Base-by-base conservation (phyloP, 257 asterid species). In the Solanum bulbocastanum region DNA sequence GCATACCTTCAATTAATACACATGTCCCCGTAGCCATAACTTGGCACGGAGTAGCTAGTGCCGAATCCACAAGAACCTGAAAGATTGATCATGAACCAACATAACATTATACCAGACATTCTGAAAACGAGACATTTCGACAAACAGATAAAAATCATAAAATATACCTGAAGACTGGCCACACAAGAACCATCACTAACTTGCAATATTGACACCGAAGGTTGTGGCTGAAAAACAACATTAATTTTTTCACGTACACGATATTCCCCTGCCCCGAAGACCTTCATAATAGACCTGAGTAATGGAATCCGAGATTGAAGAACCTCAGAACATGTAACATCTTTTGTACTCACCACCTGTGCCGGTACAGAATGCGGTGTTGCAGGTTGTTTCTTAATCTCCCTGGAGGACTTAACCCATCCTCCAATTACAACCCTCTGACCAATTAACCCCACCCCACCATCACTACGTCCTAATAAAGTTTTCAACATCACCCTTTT, bases 1-100 rank as follows among this genome's bases (percentile, higher is more conserved):
- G 56, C 79, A 93, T 8, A 44, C 99, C 99, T 91, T 95, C 93
- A n/a, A 87, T 95, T 81, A 94, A 85, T 84, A 96, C 89, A 71
- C 98, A 95, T 83, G 94, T 91, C 88, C 99, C 99, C 0, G 95
- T 90, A 1, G 98, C 96, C 99, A 97, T 95, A 16, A 96, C 90
- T 39, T 90, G 89, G 69, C 90, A 81, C 2, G 98, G 98, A 36
- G 92, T 87, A 84, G 95, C 97, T 46, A 97, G 75, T 46, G 89
- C 66, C 6, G 98, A 97, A 84, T 93, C 98, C 89, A 97, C 95
- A 84, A 90, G n/a, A 83, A 97, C 94, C 99, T 96, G 87, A 87
- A 23, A 58, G 25, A 72, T 20, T 36, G 58, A 85, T 66, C 58
- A 35, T 66, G n/a, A 18, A 30, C 75, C 74, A 69, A 32, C 76